Base-by-base conservation (phyloP, 2,329 filamentous ascomycete species). In the Metarhizium sp. region DNA sequence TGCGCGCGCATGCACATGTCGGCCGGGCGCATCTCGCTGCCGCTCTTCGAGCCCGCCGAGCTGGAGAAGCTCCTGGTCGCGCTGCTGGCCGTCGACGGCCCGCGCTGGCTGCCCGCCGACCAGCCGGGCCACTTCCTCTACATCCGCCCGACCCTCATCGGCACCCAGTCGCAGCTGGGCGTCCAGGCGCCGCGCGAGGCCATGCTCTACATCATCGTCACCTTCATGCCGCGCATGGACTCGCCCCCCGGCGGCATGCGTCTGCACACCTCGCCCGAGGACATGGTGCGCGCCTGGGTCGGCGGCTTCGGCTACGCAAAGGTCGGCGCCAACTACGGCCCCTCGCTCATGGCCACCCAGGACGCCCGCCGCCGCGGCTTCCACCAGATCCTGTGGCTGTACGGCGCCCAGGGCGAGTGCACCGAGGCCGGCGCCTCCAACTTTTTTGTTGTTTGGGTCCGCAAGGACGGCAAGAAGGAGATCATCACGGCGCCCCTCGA, bases 371-470 rank as follows among this genome's bases (percentile, higher is more conserved):
- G 74, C 11, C 74, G 81, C 45, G 92, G 92, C 0, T 96, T 84
- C 72, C 82, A 92, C 66, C 92, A 96, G 78, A 87, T 96, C 55
- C 80, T 96, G n/a, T 96, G 92, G 92, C 79, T 96, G 52, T 94
- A 95, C 65, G 90, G 90, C 1, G 71, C 81, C 45, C 79, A 92
- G 62, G 82, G 81, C 53, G 82, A 83, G 67, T 91, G 95, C 60
- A 96, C 92, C 2, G 92, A 96, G 75, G 92, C 92, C 2, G 92
- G 92, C 4, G 92, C 90, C 13, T 89, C 84, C 65, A 96, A 96
- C 73, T 96, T 96, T 74, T 95, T 96, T 66, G 77, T 95, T 7
- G 76, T 96, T 13, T 91, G 87, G 88, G 80, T 78, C 66, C 69
- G 70, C 55, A 71, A 67, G 62, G 70, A 73, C 40, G 70, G 69